Conservation (phyloP, 2,329 filamentous ascomycete species). For the Nothopassalora personata region DNA sequence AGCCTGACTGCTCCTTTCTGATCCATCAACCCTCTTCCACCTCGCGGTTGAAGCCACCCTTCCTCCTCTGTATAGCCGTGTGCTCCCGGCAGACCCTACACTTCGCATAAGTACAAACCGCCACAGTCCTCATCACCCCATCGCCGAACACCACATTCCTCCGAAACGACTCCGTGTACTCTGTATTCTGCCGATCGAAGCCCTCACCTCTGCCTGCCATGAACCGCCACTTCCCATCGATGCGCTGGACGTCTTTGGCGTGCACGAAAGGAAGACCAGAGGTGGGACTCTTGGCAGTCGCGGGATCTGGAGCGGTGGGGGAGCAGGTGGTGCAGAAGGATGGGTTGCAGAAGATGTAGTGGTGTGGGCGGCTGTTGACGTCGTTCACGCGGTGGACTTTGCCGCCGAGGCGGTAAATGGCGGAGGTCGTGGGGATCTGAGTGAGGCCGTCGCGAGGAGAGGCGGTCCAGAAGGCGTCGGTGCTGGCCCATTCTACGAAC, state of each 20-base stretch:
- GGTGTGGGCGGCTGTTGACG: neutral
- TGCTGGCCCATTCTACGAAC: neutral
- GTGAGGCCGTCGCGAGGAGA: neutral
- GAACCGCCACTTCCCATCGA: neutral
- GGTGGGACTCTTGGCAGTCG: neutral
- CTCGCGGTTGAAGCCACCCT: neutral
- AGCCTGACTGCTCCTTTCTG: too few relatives aligned
- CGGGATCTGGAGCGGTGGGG: neutral
- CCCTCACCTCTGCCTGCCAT: neutral
- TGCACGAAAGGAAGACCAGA: neutral
- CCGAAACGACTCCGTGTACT: neutral
- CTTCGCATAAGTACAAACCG: slow-evolving; percentile 1
- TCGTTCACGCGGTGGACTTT: slow-evolving; percentile 1
- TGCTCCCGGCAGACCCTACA: neutral
- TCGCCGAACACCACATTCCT: slow-evolving; percentile 2
- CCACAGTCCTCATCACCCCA: neutral
- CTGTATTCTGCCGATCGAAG: neutral
- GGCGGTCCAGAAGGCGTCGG: neutral
- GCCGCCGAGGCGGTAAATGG: neutral
- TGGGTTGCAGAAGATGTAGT: slow-evolving; percentile 1
- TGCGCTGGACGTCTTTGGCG: neutral
- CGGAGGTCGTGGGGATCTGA: neutral
- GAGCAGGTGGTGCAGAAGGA: neutral
- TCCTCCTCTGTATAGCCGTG: neutral
- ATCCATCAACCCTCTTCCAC: too few relatives aligned